Evolutionary conservation across 139 green algal species (phyloP), one percentile per base, ranked within the genome.

Genomic region (Picochlorum sp.): DNA sequence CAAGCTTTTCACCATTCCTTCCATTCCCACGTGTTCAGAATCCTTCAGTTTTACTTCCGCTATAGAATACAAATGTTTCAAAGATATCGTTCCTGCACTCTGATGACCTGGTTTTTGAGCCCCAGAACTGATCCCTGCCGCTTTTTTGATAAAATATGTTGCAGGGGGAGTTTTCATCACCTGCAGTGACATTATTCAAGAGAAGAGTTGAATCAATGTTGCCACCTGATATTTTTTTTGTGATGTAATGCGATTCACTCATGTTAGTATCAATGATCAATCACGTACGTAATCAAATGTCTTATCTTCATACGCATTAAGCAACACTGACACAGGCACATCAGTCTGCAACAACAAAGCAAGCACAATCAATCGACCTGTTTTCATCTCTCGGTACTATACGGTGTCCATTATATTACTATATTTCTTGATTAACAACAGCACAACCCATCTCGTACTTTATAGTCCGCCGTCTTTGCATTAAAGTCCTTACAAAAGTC

Each of bases 401-500:
- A 12, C 50, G 8, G 33, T 9, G 33, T 37, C 18, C 40, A 5
- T 13, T 13, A n/a, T n/a, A n/a, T 12, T 22, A 31, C 8, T 35
- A 22, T 29, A 31, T 16, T 59, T 16, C 14, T 18, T 29, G 18
- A 8, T 59, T 25, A 32, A 7, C 12, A 20, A 24, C 65, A 69
- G 20, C 9, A 41, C 10, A 41, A 41, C 9, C 35, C 10, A 12
- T 87, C 82, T 67, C 85, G 85, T 51, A 91, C 80, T n/a, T n/a
- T n/a, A n/a, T n/a, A n/a, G 36, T 88, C 66, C 20, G 81, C 72
- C 16, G 91, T 98, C 44, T 90, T 87, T 13, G 87, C 91, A 62
- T 98, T 98, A 74, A 98, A 98, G 33, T 98, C 91, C 32, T 98
- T 98, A 79, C 91, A 98, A 53, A 98, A 98, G 1, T 78, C 75